A percentile compares a stretch with the other conserved stretches of the same genome.
phyloP scores from a whole-genome alignment of 2,329 filamentous ascomycete species.

The Cladorrhinum sp. region DNA sequence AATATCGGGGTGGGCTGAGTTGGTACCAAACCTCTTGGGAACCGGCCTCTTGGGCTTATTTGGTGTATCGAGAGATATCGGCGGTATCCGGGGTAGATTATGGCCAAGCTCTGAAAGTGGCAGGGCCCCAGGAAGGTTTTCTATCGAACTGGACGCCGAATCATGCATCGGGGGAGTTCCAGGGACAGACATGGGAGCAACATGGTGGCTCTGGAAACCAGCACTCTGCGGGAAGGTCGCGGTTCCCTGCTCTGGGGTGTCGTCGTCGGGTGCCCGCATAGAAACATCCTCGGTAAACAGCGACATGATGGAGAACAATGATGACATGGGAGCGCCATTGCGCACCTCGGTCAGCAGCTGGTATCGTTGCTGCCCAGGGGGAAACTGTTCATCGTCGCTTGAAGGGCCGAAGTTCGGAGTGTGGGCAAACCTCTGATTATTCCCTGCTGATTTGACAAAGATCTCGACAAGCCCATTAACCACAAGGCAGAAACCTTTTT shows the following conservation, averaged over 20 bases:
- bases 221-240: slow-evolving; percentile 30
- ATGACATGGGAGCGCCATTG: slow-evolving; percentile 98
- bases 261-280: slow-evolving; percentile 68
- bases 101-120: slow-evolving; percentile 33
- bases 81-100: slow-evolving; percentile 63
- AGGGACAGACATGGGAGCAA: slow-evolving; percentile 37
- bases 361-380: slow-evolving; percentile 75
- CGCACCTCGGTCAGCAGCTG: slow-evolving; percentile 95
- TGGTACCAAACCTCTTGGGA: slow-evolving; percentile 49
- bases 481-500: slow-evolving; percentile 96
- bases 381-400: slow-evolving; percentile 64
- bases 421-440: slow-evolving; percentile 42
- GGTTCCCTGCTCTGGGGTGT: slow-evolving; percentile 36
- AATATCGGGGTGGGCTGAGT: slow-evolving; percentile 92
- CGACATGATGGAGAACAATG: slow-evolving; percentile 93
- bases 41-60: slow-evolving; percentile 38
- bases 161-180: slow-evolving; percentile 40
- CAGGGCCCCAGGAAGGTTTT: slow-evolving; percentile 30
- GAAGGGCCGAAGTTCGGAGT: slow-evolving; percentile 41
- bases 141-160: slow-evolving; percentile 17
- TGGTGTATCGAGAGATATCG: slow-evolving; percentile 64
- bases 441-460: slow-evolving; percentile 84
- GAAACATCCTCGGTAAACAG: slow-evolving; percentile 95
- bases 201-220: slow-evolving; percentile 32
- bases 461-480: slow-evolving; percentile 96